Conservation (phyloP, 2,329 filamentous ascomycete species). For the Penicillium corylophilum region DNA sequence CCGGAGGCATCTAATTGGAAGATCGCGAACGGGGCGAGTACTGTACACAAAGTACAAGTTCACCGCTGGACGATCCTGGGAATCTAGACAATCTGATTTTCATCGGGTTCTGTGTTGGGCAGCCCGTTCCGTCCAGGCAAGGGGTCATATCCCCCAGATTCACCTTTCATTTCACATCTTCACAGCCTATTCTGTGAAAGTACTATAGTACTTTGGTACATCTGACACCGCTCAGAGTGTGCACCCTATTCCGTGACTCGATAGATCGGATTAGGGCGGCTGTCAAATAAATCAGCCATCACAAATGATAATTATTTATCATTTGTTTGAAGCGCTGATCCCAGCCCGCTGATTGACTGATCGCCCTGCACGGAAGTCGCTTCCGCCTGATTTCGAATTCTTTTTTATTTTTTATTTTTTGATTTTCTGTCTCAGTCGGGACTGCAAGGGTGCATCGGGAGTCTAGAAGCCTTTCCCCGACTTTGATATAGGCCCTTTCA, state of each 20-base stretch:
- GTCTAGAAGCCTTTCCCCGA: slow-evolving; percentile 30
- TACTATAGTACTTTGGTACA: background rate
- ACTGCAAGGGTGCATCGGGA: slow-evolving; percentile 26
- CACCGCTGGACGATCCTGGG: slow-evolving; percentile 9
- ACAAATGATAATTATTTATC: background rate
- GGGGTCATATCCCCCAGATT: background rate
- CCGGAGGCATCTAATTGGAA: background rate
- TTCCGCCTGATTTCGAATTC: slow-evolving; percentile 9
- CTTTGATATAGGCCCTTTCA: slow-evolving; percentile 17
- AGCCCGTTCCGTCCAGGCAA: slow-evolving; percentile 9
- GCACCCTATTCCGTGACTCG: background rate
- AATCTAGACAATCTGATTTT: slow-evolving; percentile 16
- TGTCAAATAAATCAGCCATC: slow-evolving; percentile 3
- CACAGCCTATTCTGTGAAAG: no score
- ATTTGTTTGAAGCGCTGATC: slow-evolving; percentile 4
- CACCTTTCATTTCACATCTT: background rate
- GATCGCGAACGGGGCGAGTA: background rate
- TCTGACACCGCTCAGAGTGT: background rate
- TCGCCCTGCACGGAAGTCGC: slow-evolving; percentile 17
- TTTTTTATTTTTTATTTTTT: slow-evolving; percentile 3
- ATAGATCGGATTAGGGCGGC: slow-evolving; percentile 3
- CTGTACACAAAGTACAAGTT: background rate
- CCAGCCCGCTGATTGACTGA: slow-evolving; percentile 8
- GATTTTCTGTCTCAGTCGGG: slow-evolving; percentile 17
- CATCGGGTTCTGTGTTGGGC: slow-evolving; percentile 5